Evolutionary conservation across 108 stramenopile species (phyloP).

Genomic region (Hondaea fermentalgiana): DNA sequence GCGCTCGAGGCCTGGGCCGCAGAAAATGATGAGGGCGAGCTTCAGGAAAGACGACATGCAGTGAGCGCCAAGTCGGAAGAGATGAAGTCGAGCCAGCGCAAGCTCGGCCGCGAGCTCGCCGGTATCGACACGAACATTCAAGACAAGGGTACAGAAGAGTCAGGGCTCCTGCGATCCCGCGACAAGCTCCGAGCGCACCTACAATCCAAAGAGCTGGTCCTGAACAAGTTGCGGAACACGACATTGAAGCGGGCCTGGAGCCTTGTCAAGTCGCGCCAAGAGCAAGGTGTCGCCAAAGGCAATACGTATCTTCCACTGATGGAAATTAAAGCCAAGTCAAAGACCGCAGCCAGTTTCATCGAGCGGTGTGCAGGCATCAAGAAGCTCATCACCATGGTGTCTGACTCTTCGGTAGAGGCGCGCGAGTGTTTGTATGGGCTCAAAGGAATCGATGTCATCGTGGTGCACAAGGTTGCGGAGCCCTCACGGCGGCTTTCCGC

Average conservation of each 20-base stretch:
- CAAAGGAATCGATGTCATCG: slow-evolving; percentile 27
- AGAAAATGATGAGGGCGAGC: background rate
- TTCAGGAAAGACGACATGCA: background rate
- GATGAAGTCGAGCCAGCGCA: background rate
- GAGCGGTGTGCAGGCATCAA: slow-evolving; percentile 58
- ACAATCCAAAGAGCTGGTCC: background rate
- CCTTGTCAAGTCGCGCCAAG: background rate
- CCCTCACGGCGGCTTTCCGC: background rate
- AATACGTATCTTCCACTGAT: slow-evolving; percentile 13
- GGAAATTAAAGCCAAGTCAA: slow-evolving; percentile 54
- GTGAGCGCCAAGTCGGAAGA: background rate
- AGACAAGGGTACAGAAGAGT: background rate
- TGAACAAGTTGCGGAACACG: background rate
- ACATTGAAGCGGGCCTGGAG: background rate
- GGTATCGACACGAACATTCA: background rate
- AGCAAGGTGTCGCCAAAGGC: background rate
- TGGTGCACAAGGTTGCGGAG: background rate
- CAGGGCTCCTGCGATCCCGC: background rate
- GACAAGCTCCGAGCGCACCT: background rate
- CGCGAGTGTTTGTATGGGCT: slow-evolving; percentile 60
- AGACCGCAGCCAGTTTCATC: slow-evolving; percentile 51
- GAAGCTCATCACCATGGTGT: slow-evolving; percentile 58
- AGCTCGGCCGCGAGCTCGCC: background rate
- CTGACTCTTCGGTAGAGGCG: slow-evolving; percentile 59
- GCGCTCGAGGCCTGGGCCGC: slow-evolving; percentile 7